Base-by-base conservation (phyloP, 2,329 filamentous ascomycete species). In the Colletotrichum filicis region DNA sequence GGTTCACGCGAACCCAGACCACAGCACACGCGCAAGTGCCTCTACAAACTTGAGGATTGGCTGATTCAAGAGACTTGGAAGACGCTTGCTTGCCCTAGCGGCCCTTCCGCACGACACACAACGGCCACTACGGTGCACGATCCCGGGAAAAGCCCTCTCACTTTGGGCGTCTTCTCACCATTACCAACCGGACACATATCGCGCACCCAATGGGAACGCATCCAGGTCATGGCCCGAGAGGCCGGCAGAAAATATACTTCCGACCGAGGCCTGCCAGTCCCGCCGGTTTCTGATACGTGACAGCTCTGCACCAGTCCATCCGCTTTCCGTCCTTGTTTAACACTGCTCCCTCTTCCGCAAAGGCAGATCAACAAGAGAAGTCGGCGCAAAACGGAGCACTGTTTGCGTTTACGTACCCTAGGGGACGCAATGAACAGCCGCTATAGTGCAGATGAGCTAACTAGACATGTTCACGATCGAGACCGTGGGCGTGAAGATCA, bases 241-340 rank as follows among this genome's bases (percentile, higher is more conserved):
- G 32, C 35, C 35, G 49, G 49, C 52, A 16, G 30, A 22, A 66
- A 42, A 46, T 55, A 60, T 35, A 59, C 61, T 60, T 66, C 61
- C 55, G 12, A 55, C 55, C 61, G 61, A 66, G 52, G 59, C 60
- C 67, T 62, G 30, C 24, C 53, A 70, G 53, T n/a, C 57, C 52
- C 37, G 49, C 53, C 30, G 57, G 32, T 37, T 71, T 55, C 57
- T 57, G 68, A 68, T 52, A 52, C 57, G 28, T 60, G 67, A 70
- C 67, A 70, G 30, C n/a, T 59, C 12, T 60, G 55, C 52, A 59
- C 67, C 61, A 53, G 30, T 55, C 55, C 37, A 14, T 26, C 67
- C 7, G 57, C 37, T 59, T 53, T 57, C 22, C 52, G 52, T 64
- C 35, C 32, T 52, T 26, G 42, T 64, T 68, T 35, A 52, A n/a